These are phyloP conservation scores for Isochrysis galbana DNA, from an alignment of 78 protist genomes.

Conservation along the genomic window DNA sequence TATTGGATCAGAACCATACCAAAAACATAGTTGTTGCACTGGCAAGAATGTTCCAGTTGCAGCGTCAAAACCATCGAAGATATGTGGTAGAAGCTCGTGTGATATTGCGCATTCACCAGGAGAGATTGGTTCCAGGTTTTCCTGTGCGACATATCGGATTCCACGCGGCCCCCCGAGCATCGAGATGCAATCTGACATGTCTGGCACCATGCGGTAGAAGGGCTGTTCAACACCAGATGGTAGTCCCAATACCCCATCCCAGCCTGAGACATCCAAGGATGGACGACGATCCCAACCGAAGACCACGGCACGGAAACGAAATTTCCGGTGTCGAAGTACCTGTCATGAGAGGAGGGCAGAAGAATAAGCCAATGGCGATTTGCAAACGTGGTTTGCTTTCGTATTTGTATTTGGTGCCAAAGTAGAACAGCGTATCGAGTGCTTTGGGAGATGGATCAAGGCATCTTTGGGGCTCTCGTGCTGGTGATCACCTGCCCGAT, in stretches of 20 bases:
- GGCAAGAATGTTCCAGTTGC: not conserved
- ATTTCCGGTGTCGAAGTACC: not conserved
- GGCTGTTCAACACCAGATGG: not conserved
- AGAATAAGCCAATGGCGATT: no score
- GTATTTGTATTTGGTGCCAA: no score
- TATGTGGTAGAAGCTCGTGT: not conserved
- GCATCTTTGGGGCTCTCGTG: no score
- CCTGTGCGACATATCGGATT: not conserved
- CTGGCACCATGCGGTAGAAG: constrained; percentile 13
- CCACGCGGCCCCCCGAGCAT: constrained; percentile 2
- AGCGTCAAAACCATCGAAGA: not conserved
- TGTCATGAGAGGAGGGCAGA: not conserved
- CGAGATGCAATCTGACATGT: not conserved
- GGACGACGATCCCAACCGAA: not conserved
- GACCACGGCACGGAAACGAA: constrained; percentile 10
- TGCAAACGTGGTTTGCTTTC: no score
- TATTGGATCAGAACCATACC: not conserved
- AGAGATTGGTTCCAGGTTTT: not conserved
- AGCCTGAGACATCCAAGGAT: not conserved
- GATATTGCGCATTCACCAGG: not conserved
- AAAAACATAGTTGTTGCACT: not conserved
- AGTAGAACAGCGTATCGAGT: no score
- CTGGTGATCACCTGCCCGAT: not conserved
- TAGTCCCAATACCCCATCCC: not conserved
- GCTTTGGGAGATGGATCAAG: no score